phyloP scores from a whole-genome alignment of 176 grass and related monocot species.

The Aegilops speltoides region DNA sequence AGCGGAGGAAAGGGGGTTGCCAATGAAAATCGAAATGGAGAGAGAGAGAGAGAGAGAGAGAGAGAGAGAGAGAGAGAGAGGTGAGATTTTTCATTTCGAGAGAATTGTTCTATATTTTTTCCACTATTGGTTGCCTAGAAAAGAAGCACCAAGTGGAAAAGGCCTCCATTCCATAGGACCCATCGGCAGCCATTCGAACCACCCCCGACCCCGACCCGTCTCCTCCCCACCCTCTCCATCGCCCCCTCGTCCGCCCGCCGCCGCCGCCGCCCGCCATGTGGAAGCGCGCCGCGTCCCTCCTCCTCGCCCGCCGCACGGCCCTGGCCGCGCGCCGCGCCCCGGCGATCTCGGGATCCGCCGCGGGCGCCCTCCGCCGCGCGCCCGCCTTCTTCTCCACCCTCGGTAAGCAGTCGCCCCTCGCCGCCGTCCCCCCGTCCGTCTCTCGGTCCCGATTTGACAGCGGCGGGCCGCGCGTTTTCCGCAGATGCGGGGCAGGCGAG shows the following conservation, averaged over 20 bases:
- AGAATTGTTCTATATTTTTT: no score
- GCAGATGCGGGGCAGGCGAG: constrained; percentile 28
- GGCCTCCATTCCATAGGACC: no score
- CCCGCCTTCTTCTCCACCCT: constrained; percentile 42
- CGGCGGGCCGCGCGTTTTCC: not conserved
- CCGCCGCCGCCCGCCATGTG: constrained; percentile 39
- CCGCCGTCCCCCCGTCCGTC: not conserved
- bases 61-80: no score
- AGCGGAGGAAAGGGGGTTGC: no score
- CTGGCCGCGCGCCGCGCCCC: not conserved
- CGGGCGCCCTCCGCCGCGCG: not conserved
- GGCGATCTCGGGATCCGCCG: not conserved
- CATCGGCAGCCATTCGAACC: not conserved
- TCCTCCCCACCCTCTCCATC: not conserved
- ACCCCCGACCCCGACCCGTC: not conserved
- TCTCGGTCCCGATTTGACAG: constrained; percentile 13
- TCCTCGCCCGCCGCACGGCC: constrained; percentile 16
- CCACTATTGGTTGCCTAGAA: no score
- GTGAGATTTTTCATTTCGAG: no score
- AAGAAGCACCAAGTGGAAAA: no score
- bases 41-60: no score
- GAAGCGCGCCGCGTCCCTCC: constrained; percentile 35
- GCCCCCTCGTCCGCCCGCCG: not conserved
- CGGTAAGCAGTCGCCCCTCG: constrained; percentile 12
- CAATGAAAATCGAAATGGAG: no score